Evolutionary conservation across 495 filamentous ascomycete species (phyloP), one percentile per base, ranked within the genome.

Genomic region (Massariosphaeria phaeospora): DNA sequence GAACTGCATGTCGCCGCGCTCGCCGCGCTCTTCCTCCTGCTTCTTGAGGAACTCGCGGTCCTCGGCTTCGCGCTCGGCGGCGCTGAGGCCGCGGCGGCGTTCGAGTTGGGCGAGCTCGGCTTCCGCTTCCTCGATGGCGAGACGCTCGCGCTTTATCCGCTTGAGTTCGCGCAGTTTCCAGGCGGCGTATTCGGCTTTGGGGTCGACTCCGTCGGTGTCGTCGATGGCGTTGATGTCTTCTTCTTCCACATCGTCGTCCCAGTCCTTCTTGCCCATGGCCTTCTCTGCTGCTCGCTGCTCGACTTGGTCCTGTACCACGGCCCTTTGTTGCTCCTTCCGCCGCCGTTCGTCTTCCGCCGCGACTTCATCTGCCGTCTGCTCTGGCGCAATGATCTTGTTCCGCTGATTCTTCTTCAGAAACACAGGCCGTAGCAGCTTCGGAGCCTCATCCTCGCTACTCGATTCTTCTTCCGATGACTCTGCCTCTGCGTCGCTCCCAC

Each of bases 121-220:
- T 72, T 99, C 93, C 12, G 81, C 76, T 38, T 73, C 74, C 67
- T 96, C 91, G 64, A 99, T 88, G 2, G 83, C 81, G 62, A 88
- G 85, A 25, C 94, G 79, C 59, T 90, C 88, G 25, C 93, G 80
- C 67, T 89, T 87, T 51, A 97, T 78, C 2, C 93, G 83, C 70
- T 84, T 84, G 25, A 99, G 71, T 70, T 99, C 93, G 34, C 93
- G 82, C 38, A 97, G 75, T 65, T 95, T 95, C 93, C 93, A 99
- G 0, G 89, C 87, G 10, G 89, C 89, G 31, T 83, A 82, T 66
- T 99, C 93, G 1, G 88, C 89, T 59, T 90, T 91, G 0, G 88
- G 85, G 66, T 97, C 91, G 4, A 94, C 53, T 23, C 79, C 88
- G 66, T 99, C 93, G 7, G 78, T 84, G 59, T 94, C 90, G 64